These are phyloP conservation scores for Lactarius deliciosus DNA, from an alignment of 768 basidiomycete genomes.

Conservation along the genomic window DNA sequence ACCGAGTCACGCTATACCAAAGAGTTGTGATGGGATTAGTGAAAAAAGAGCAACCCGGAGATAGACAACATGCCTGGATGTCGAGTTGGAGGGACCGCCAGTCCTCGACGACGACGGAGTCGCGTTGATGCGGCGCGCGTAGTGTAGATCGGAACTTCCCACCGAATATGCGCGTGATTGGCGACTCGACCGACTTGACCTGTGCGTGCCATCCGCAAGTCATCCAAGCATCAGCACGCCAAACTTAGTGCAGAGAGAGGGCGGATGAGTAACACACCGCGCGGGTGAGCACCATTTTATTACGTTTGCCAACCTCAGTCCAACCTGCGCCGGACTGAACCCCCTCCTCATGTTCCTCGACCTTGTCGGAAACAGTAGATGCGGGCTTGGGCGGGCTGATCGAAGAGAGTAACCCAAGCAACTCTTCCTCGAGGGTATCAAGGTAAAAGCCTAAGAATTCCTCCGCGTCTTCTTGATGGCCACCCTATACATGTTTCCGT, in stretches of 20 bases:
- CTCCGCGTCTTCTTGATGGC: slow-evolving; percentile 97
- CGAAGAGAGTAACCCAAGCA: slow-evolving; percentile 63
- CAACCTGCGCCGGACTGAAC: slow-evolving; percentile 66
- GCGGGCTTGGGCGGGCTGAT: slow-evolving; percentile 43
- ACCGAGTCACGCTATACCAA: slow-evolving; percentile 63
- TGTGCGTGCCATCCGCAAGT: slow-evolving; percentile 34
- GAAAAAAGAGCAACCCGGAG: background rate
- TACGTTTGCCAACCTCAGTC: slow-evolving; percentile 91
- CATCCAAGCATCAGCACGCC: slow-evolving; percentile 10
- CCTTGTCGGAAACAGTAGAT: slow-evolving; percentile 32
- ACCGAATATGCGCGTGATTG: slow-evolving; percentile 90
- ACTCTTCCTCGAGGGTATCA: slow-evolving; percentile 91
- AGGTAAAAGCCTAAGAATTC: slow-evolving; percentile 98
- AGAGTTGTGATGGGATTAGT: background rate
- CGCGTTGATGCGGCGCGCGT: slow-evolving; percentile 76
- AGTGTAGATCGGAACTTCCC: slow-evolving; percentile 88
- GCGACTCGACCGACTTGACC: slow-evolving; percentile 80
- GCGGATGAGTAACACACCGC: slow-evolving; percentile 50
- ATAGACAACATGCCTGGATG: slow-evolving; percentile 62
- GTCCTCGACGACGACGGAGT: slow-evolving; percentile 87
- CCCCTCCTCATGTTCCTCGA: slow-evolving; percentile 48
- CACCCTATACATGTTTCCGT: slow-evolving; percentile 50
- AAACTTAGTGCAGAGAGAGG: slow-evolving; percentile 1
- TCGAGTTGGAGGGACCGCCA: slow-evolving; percentile 89
- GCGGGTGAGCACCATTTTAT: slow-evolving; percentile 75